Conservation (phyloP, 495 filamentous ascomycete genomes). For the Hypoxylon rickii region DNA sequence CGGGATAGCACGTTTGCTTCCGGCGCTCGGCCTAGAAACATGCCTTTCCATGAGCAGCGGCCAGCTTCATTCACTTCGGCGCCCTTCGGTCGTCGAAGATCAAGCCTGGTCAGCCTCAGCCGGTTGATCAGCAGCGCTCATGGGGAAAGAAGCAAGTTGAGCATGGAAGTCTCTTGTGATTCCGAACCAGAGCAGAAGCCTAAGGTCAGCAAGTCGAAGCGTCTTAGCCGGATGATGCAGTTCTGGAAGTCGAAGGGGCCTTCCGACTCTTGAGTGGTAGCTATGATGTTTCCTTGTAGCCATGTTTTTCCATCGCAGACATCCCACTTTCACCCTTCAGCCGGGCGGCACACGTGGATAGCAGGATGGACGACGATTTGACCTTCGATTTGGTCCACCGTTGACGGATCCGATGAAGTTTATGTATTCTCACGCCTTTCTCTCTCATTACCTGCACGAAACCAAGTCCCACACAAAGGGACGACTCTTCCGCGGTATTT, state of each 20-base stretch:
- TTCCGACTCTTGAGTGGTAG: constrained; percentile 20
- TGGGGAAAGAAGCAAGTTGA: constrained; percentile 79
- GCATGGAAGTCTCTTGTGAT: constrained; percentile 65
- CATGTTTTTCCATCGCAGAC: not conserved
- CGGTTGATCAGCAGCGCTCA: constrained; percentile 79
- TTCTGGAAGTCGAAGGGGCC: constrained; percentile 71
- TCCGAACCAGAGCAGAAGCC: constrained; percentile 62
- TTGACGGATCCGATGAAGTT: constrained; percentile 24
- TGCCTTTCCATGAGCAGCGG: constrained; percentile 59
- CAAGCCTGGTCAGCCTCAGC: constrained; percentile 83
- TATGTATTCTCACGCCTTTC: constrained; percentile 31
- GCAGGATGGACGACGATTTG: not conserved
- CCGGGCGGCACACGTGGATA: not conserved
- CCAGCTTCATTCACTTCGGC: constrained; percentile 71
- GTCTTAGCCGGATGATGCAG: constrained; percentile 79
- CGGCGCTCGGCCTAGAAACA: constrained; percentile 37
- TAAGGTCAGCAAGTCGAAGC: constrained; percentile 71
- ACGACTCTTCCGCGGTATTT: constrained; percentile 18
- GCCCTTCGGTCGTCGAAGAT: constrained; percentile 72
- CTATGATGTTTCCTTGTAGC: not conserved
- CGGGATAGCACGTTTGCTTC: constrained; percentile 58
- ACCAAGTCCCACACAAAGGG: constrained; percentile 7
- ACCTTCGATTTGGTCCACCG: not conserved
- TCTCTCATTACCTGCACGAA: constrained; percentile 22
- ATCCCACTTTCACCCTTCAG: not conserved